These are phyloP conservation scores for Pelargonium cotyledonis DNA, from an alignment of 441 rosid genomes.

Conservation along the genomic window DNA sequence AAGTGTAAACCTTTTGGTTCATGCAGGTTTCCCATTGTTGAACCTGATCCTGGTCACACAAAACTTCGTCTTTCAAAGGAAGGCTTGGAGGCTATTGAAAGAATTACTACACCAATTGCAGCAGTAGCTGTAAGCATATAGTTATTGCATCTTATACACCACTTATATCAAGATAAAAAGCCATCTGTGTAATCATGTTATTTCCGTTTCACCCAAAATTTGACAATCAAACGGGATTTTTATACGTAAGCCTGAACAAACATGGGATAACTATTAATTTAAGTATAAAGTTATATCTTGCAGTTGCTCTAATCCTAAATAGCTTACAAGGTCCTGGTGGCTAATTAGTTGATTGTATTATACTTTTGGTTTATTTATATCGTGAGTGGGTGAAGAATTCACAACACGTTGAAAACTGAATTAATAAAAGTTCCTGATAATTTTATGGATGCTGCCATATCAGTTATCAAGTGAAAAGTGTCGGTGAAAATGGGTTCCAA, in stretches of 20 bases:
- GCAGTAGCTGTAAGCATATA: slow-evolving; percentile 71
- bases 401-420: no score
- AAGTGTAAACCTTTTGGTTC: slow-evolving; percentile 11
- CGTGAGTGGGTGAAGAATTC: no score
- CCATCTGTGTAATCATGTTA: neutral
- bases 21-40: slow-evolving; percentile 82
- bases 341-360: no score
- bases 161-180: slow-evolving; percentile 9
- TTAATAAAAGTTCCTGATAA: no score
- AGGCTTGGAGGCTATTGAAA: slow-evolving; percentile 81
- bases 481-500: neutral
- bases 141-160: slow-evolving; percentile 21
- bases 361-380: no score
- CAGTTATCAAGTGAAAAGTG: neutral
- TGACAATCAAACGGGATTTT: neutral
- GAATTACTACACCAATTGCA: slow-evolving; percentile 84
- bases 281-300: neutral
- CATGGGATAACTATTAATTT: neutral
- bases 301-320: no score
- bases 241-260: slow-evolving; percentile 1
- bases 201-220: neutral
- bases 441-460: no score
- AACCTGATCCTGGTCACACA: slow-evolving; percentile 95
- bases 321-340: no score
- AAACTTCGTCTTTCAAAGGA: slow-evolving; percentile 87